phyloP scores from a whole-genome alignment of 164 flowering plant genomes.

The Annona cherimola region DNA sequence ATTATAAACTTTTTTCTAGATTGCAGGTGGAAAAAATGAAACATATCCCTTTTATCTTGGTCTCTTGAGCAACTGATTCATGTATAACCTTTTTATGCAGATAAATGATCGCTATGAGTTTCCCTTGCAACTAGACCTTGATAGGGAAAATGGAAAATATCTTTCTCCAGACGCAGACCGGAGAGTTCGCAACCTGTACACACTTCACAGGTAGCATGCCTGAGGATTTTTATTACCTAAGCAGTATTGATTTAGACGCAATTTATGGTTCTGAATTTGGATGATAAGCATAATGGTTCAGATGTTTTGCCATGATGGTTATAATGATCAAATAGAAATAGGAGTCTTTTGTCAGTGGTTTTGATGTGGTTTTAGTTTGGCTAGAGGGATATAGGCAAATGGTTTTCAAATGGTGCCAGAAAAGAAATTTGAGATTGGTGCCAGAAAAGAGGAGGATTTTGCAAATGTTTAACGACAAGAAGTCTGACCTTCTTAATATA shows the following conservation, averaged over 20 bases:
- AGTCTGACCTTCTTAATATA: too few species aligned
- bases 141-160: conserved; percentile 55
- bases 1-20: background rate
- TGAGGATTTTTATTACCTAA: background rate
- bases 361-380: background rate
- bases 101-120: conserved; percentile 69
- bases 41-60: background rate
- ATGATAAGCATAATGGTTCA: background rate
- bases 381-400: too few species aligned
- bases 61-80: background rate
- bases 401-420: background rate
- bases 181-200: conserved; percentile 56
- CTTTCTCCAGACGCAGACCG: conserved; percentile 64
- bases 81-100: conserved; percentile 20
- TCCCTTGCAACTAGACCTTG: conserved; percentile 58
- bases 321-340: too few species aligned
- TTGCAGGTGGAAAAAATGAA: background rate
- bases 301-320: background rate
- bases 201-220: conserved; percentile 48
- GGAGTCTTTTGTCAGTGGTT: background rate
- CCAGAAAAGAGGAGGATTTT: background rate
- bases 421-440: background rate
- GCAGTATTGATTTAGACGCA: background rate
- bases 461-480: too few species aligned
- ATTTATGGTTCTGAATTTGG: background rate